phyloP scores from a whole-genome alignment of 768 basidiomycete species.

The Mycena crocata region DNA sequence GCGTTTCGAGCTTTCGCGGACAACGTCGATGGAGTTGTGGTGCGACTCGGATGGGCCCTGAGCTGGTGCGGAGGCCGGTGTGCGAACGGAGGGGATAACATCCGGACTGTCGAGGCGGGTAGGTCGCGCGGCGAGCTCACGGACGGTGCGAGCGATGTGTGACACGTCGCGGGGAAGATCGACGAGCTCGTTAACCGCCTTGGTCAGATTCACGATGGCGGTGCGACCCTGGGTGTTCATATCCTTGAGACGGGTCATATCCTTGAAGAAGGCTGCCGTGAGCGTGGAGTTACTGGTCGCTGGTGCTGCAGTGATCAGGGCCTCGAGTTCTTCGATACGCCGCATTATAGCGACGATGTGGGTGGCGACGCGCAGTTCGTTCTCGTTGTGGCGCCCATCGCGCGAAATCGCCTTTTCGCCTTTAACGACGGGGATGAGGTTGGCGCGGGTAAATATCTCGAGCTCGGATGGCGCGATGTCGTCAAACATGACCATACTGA shows the following conservation, averaged over 20 bases:
- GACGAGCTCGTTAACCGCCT: background rate
- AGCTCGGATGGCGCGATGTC: conserved; percentile 7
- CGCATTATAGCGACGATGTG: background rate
- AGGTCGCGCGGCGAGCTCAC: background rate
- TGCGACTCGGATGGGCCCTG: background rate
- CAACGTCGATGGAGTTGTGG: background rate
- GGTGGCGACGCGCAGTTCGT: background rate
- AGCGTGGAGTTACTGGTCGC: background rate
- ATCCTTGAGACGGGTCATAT: background rate
- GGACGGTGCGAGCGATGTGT: too few species aligned
- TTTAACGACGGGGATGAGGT: background rate
- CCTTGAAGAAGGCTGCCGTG: background rate
- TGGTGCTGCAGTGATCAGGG: background rate
- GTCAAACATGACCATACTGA: background rate
- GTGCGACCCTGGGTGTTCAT: background rate
- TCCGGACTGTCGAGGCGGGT: too few species aligned
- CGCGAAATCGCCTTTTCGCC: background rate
- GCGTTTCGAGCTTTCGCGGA: background rate
- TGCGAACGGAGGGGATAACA: too few species aligned
- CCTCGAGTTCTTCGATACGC: conserved; percentile 2
- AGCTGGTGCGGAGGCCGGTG: too few species aligned
- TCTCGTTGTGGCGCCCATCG: background rate
- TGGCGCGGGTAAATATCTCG: background rate
- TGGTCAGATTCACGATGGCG: background rate
- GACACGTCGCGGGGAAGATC: background rate